These are phyloP conservation scores for Fusarium sp. DNA, from an alignment of 2,329 filamentous ascomycete species.

Conservation along the genomic window DNA sequence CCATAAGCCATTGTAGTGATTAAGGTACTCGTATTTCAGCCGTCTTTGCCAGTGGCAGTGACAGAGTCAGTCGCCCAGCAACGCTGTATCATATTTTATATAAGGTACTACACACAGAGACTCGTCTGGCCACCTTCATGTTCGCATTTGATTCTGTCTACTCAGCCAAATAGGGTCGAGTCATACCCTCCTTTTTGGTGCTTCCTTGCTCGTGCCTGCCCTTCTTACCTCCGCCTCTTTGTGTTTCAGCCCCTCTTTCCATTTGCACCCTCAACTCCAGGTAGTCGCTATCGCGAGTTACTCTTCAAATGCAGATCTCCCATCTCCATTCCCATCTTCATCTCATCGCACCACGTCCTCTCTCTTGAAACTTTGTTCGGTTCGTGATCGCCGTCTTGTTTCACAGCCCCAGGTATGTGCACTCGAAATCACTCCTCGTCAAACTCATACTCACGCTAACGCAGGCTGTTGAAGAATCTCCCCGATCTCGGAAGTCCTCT, in stretches of 20 bases:
- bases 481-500: not conserved
- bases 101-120: not conserved
- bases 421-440: not conserved
- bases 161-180: not conserved
- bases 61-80: constrained; percentile 19
- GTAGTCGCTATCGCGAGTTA: not conserved
- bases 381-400: not conserved
- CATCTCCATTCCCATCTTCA: not conserved
- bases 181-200: not conserved
- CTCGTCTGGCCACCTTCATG: not conserved
- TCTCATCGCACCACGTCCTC: not conserved
- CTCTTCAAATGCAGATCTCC: not conserved
- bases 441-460: not conserved
- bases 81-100: not conserved
- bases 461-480: not conserved
- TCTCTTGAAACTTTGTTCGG: not conserved
- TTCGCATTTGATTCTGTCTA: not conserved
- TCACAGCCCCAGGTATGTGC: not conserved
- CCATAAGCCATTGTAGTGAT: not conserved
- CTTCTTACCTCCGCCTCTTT: not conserved
- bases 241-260: not conserved
- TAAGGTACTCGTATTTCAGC: not conserved
- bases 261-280: not conserved
- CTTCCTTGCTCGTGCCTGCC: not conserved
- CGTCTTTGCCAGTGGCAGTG: not conserved